Evolutionary conservation across 2,329 filamentous ascomycete species (phyloP), one percentile per base, ranked within the genome.

Genomic region (Colletotrichum magnum): DNA sequence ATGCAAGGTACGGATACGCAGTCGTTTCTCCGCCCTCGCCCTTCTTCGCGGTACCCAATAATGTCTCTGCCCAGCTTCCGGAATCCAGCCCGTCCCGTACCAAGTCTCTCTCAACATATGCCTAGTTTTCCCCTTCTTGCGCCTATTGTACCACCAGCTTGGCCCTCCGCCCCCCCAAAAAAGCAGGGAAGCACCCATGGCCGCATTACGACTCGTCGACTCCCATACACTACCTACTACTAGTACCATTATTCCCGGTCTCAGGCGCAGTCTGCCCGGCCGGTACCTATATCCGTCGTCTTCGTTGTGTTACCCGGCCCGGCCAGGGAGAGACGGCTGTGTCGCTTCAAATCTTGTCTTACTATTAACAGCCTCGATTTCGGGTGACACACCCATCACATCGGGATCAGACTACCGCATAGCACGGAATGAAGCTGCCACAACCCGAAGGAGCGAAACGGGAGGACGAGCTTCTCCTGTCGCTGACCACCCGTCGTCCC

Each of bases 141-240:
- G 15, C 41, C 54, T 66, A 26, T 16, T 45, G 62, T 47, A 10
- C 41, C 54, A 66, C 24, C 47, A 24, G 61, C 50, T 5, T 12
- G 13, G 50, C 16, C 41, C 47, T 59, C 47, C 26, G 36, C 54
- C 41, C 41, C 15, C 53, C 18, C 18, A 18, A 36, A 41, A 63
- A 41, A 68, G 39, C 39, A 67, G 52, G 50, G 59, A 41, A 57
- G n/a, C 18, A 58, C 32, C 62, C 66, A 59, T 69, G 66, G 24
- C 28, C 48, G 28, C 15, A 21, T 36, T 41, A 43, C 47, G 48
- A 59, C 54, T 58, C n/a, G 16, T 62, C 32, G 18, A 43, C 43
- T 18, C 50, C 16, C 32, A 39, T 65, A 32, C 28, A 32, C 10
- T 7, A 32, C 18, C 18, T 18, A 18, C 18, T 32, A 9, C 28